Conservation (phyloP, 768 basidiomycete genomes). For the Suillus sp. region DNA sequence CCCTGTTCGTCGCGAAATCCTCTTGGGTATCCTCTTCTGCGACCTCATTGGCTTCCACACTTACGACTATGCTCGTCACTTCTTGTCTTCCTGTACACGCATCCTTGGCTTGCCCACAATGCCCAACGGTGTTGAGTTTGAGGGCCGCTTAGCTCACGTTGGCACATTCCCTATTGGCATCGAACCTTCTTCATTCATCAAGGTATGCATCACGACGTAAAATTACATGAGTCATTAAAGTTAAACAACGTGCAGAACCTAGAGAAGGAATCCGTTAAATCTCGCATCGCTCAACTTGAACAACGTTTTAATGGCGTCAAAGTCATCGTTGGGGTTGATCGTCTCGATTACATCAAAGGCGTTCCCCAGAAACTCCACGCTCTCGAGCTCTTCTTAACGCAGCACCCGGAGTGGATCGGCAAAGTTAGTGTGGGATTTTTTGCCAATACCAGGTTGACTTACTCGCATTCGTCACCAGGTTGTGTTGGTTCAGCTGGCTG, state of each 20-base stretch:
- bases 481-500: constrained; percentile 94
- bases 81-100: constrained; percentile 96
- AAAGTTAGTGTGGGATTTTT: constrained; percentile 54
- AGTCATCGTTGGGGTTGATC: constrained; percentile 97
- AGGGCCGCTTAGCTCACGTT: constrained; percentile 92
- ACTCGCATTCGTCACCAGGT: constrained; percentile 50
- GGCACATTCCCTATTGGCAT: constrained; percentile 99
- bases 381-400: constrained; percentile 92
- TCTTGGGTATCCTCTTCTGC: constrained; percentile 94
- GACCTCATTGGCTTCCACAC: constrained; percentile 99
- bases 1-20: constrained; percentile 94
- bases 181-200: constrained; percentile 89
- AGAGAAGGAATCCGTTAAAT: constrained; percentile 75
- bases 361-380: constrained; percentile 98
- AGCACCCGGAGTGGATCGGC: constrained; percentile 99
- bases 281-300: constrained; percentile 79
- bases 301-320: constrained; percentile 93
- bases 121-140: constrained; percentile 97
- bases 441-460: not conserved
- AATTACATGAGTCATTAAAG: constrained; percentile 13
- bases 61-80: constrained; percentile 99
- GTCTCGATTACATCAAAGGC: constrained; percentile 99
- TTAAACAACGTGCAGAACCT: constrained; percentile 56
- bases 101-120: constrained; percentile 94
- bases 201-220: constrained; percentile 46